These are phyloP conservation scores for Trichosporon asahii DNA, from an alignment of 1,284 basidiomycete species.

Conservation along the genomic window DNA sequence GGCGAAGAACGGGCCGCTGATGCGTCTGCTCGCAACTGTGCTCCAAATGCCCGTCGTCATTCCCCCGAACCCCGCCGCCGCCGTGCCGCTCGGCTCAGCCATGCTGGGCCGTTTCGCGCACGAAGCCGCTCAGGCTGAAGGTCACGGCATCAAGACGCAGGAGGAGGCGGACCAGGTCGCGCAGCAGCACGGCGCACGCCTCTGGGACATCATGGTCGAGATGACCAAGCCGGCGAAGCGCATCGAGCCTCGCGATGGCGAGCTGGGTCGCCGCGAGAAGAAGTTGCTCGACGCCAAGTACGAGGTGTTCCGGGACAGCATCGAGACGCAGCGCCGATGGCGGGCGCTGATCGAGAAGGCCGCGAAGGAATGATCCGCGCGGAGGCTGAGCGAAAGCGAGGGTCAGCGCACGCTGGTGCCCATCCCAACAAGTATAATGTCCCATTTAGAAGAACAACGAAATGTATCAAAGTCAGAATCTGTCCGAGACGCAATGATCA, in stretches of 20 bases:
- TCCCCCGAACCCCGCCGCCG: constrained; percentile 70
- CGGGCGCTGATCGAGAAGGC: constrained; percentile 39
- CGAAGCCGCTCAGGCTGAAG: constrained; percentile 54
- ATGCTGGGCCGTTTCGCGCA: constrained; percentile 89
- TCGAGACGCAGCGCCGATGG: constrained; percentile 74
- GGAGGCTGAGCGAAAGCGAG: neutral
- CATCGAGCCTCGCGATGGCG: constrained; percentile 64
- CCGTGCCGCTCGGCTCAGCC: constrained; percentile 87
- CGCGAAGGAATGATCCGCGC: neutral
- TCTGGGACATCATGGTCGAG: constrained; percentile 94
- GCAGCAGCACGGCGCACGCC: constrained; percentile 61
- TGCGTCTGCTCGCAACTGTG: constrained; percentile 83
- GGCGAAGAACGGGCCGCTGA: constrained; percentile 75
- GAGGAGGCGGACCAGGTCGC: constrained; percentile 53
- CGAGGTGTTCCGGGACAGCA: constrained; percentile 82
- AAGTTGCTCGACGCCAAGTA: constrained; percentile 86
- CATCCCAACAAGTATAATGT: neutral
- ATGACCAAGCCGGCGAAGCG: constrained; percentile 85
- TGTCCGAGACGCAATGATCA: neutral
- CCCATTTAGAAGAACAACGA: neutral
- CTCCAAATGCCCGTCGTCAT: constrained; percentile 81
- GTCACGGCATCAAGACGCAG: constrained; percentile 47
- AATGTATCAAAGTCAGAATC: neutral
- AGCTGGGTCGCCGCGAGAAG: constrained; percentile 57
- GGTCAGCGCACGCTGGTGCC: no score